Evolutionary conservation across 192 early-diverging fungal species (phyloP), one percentile per base, ranked within the genome.

Genomic region (Neocallimastix lanati): DNA sequence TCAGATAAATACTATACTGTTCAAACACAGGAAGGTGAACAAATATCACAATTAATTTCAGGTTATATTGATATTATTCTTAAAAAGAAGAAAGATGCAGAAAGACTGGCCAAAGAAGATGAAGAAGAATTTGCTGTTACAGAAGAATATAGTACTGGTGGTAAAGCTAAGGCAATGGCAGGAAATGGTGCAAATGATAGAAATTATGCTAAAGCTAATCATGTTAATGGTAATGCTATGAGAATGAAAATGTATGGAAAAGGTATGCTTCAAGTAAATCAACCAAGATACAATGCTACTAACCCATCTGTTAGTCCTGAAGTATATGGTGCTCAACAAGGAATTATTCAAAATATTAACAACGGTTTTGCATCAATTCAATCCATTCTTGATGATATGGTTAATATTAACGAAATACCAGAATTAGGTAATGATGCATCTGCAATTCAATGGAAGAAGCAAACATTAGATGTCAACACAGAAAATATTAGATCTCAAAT

Each of bases 61-160:
- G 89, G 89, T 9, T 91, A 91, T 81, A 90, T 91, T 85, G 89
- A 90, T 80, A 91, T 91, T 58, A 88, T 89, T 76, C 78, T 91
- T 76, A 91, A 90, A 79, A 86, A 86, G 79, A 82, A 85, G 35
- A 88, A 86, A 29, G 86, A 89, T 29, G 85, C 89, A 4, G 85
- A 86, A 29, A 86, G 87, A 77, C 81, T 89, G 11, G 85, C 85
- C 29, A 81, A 82, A 27, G 81, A 82, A 37, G 80, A 30, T 28
- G 82, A 84, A 40, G 89, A 91, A 80, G 87, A 88, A 78, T 85
- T 85, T 29, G 86, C 86, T 11, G 83, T 84, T 4, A 79, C 85
- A 29, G 89, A 91, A 79, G 89, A 91, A 77, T 90, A 87, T 80
- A 83, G 27, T 28, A 12, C 9, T 33, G 78, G 18, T 76, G 29